These are phyloP conservation scores for Sporisorium exsertum DNA, from an alignment of 1,284 basidiomycete species.

Conservation along the genomic window DNA sequence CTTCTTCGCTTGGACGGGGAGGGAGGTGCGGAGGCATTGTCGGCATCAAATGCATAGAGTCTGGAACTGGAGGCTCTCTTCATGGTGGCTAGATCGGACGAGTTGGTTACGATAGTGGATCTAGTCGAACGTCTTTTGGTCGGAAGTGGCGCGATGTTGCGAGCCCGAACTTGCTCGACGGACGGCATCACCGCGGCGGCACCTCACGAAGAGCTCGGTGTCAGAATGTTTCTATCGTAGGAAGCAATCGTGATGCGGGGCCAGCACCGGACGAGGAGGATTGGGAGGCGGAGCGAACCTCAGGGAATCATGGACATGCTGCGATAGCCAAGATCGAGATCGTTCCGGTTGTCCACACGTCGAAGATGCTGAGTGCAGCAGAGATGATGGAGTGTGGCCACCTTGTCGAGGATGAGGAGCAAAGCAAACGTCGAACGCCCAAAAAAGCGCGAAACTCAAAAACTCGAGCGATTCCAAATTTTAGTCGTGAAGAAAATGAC, in stretches of 20 bases:
- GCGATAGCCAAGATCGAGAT: neutral
- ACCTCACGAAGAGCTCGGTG: no score
- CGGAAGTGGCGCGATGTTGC: slow-evolving; percentile 29
- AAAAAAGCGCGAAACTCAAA: no score
- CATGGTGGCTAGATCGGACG: slow-evolving; percentile 17
- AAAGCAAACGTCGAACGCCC: no score
- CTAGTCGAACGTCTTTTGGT: slow-evolving; percentile 6
- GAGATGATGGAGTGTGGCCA: no score
- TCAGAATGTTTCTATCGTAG: neutral
- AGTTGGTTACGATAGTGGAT: neutral
- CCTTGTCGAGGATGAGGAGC: no score
- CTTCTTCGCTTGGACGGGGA: slow-evolving; percentile 43
- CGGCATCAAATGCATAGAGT: slow-evolving; percentile 8
- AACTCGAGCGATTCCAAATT: neutral
- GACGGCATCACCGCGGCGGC: slow-evolving; percentile 48
- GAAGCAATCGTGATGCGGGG: neutral
- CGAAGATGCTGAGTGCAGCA: no score
- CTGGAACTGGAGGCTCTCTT: slow-evolving; percentile 29
- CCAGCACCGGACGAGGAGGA: neutral
- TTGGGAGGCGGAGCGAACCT: slow-evolving; percentile 1
- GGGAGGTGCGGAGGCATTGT: slow-evolving; percentile 5
- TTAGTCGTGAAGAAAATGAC: no score
- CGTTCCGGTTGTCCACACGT: neutral
- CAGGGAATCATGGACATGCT: neutral
- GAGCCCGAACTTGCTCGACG: slow-evolving; percentile 34